Percentiles rank a stretch among this genome's conserved stretches.
phyloP scores from a whole-genome alignment of 768 basidiomycete species.

The Suillus tomentosus region DNA sequence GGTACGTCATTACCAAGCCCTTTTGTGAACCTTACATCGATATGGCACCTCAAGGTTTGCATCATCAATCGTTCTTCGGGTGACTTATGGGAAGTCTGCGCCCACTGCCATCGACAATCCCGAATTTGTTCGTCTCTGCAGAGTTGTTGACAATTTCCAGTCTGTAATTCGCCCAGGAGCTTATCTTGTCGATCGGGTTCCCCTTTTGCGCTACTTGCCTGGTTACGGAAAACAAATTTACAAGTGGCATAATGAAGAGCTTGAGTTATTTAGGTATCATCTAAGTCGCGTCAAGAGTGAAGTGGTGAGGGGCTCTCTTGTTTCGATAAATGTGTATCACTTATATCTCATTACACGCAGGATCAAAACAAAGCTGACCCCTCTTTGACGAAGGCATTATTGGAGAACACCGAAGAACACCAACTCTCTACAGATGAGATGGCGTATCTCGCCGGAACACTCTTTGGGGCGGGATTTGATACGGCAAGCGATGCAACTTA shows the following conservation, averaged over 20 bases:
- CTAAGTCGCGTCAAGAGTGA: constrained; percentile 41
- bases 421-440: constrained; percentile 34
- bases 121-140: background rate
- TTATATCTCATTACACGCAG: constrained; percentile 9
- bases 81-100: background rate
- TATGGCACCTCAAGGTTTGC: background rate
- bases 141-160: background rate
- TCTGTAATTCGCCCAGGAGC: background rate
- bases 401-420: constrained; percentile 50
- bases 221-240: constrained; percentile 56
- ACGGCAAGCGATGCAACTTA: too few relatives aligned
- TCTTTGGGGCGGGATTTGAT: background rate
- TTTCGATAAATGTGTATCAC: background rate
- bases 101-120: background rate
- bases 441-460: background rate
- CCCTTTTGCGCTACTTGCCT: constrained; percentile 45
- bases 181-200: background rate
- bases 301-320: constrained; percentile 33
- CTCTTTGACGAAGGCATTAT: constrained; percentile 52
- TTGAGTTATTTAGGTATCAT: constrained; percentile 50
- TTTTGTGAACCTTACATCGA: background rate
- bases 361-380: constrained; percentile 11
- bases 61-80: background rate
- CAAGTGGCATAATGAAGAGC: constrained; percentile 52
- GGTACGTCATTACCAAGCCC: constrained; percentile 13